A percentile compares a stretch with the other conserved stretches of the same genome.
Evolutionary conservation across 495 filamentous ascomycete species (phyloP).

Genomic region (Podospora anserina): DNA sequence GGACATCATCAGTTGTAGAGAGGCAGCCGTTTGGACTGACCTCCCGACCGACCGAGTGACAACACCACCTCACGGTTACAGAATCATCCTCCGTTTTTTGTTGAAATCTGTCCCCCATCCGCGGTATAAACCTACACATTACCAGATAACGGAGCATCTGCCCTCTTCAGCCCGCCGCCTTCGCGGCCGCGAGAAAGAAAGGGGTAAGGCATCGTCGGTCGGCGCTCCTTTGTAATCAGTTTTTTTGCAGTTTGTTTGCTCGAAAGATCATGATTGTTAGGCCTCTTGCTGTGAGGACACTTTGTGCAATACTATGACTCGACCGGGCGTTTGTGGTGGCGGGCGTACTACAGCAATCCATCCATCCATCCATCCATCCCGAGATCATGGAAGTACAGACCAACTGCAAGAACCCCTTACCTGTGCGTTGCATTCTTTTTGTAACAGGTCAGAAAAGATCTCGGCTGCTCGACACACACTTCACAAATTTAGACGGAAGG

Average conservation of each 20-base stretch:
- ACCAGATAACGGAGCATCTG: constrained; percentile 7
- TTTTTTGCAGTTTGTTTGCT: neutral
- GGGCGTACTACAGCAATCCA: neutral
- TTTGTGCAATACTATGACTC: neutral
- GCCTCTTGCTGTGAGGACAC: neutral
- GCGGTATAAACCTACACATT: constrained; percentile 8
- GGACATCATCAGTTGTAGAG: neutral
- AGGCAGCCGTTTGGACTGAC: neutral
- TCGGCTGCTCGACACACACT: neutral
- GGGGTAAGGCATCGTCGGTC: neutral
- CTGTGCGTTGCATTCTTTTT: neutral
- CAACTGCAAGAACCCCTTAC: neutral
- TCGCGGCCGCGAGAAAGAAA: neutral
- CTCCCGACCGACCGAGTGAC: neutral
- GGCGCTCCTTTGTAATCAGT: neutral
- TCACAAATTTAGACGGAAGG: neutral
- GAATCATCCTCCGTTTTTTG: neutral
- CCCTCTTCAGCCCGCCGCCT: constrained; percentile 3
- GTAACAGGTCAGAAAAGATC: neutral
- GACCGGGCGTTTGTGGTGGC: neutral
- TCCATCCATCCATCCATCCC: neutral
- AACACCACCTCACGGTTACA: neutral
- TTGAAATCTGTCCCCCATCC: neutral
- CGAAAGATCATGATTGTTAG: neutral
- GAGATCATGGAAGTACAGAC: neutral